Evolutionary conservation across 2,329 filamentous ascomycete genomes (phyloP), one percentile per base, ranked within the genome.

Genomic region (Botrytis cinerea): DNA sequence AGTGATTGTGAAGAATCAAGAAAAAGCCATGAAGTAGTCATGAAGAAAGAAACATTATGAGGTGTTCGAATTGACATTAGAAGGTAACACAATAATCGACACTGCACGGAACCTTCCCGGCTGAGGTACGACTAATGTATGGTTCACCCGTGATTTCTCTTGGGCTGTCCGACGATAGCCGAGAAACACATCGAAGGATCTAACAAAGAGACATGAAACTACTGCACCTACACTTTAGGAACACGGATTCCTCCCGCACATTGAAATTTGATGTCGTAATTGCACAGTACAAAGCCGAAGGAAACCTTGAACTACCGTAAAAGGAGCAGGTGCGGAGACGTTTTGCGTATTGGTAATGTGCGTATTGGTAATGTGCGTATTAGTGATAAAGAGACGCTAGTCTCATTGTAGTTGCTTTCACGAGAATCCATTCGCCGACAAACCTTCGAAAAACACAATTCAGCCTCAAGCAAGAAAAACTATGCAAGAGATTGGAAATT

Each of bases 121-220:
- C 40, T 68, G 64, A 68, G 32, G 18, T n/a, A 40, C 35, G 35
- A 51, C 25, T 54, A n/a, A 54, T 54, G 25, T 54, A 54, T 54
- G 48, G 22, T 38, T n/a, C 22, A 35, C 63, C 14, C 12, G 46
- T 54, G 32, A 67, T 54, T 5, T 10, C 28, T 60, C 3, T 7
- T 45, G 25, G 28, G 25, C 66, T 43, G 35, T 43, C 66, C 66
- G 66, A 68, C 48, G 38, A 57, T 68, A 68, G 16, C 66, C 66
- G 66, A 68, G 35, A 57, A 69, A 25, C 25, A 57, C 18, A 57
- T 22, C 25, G 4, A 57, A 68, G 35, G 38, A 43, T 22, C 25
- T 7, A 57, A 57, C 48, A 40, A 68, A 68, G 48, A 5, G 46
- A 54, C 64, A 54, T 51, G 32, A 66, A 61, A 35, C 25, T 25